Percentiles rank a stretch among this genome's conserved stretches.
Evolutionary conservation across 805 yeast species (phyloP).

Genomic region (Cyberlindnera petersonii): DNA sequence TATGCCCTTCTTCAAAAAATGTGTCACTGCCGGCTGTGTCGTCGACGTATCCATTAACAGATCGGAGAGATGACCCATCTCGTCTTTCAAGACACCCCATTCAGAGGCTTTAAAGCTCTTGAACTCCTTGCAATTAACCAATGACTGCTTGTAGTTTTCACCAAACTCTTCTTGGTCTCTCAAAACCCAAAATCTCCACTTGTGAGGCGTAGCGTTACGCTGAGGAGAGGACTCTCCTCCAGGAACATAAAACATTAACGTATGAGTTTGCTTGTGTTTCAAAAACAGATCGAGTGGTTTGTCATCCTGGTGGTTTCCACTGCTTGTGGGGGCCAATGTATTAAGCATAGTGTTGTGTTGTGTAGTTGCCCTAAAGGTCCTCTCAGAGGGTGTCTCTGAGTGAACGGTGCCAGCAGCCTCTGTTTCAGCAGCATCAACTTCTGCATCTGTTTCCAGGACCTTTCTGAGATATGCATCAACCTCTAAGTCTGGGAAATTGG

Average conservation of each 20-base stretch:
- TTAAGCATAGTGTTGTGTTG: slow-evolving; percentile 1
- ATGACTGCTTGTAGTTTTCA: slow-evolving; percentile 1
- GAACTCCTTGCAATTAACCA: not conserved
- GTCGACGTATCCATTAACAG: not conserved
- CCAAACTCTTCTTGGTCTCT: not conserved
- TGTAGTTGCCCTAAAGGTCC: not conserved
- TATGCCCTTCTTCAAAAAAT: not conserved
- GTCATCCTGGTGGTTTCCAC: not conserved
- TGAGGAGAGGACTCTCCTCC: not conserved
- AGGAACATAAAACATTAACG: not conserved
- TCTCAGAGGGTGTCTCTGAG: slow-evolving; percentile 7
- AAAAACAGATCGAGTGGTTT: not conserved
- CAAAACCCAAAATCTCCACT: slow-evolving; percentile 2
- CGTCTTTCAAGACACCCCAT: not conserved
- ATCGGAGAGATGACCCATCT: not conserved
- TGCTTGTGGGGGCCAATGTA: no score
- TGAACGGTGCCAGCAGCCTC: not conserved
- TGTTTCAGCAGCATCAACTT: not conserved
- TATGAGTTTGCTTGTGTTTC: not conserved
- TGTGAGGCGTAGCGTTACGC: not conserved
- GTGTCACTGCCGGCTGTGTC: not conserved
- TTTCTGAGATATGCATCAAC: not conserved
- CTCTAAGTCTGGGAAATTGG: not conserved
- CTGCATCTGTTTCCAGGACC: not conserved
- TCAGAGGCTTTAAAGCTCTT: not conserved